These are phyloP conservation scores for Mortierella sp. DNA, from an alignment of 371 early-diverging fungal genomes.

Conservation along the genomic window DNA sequence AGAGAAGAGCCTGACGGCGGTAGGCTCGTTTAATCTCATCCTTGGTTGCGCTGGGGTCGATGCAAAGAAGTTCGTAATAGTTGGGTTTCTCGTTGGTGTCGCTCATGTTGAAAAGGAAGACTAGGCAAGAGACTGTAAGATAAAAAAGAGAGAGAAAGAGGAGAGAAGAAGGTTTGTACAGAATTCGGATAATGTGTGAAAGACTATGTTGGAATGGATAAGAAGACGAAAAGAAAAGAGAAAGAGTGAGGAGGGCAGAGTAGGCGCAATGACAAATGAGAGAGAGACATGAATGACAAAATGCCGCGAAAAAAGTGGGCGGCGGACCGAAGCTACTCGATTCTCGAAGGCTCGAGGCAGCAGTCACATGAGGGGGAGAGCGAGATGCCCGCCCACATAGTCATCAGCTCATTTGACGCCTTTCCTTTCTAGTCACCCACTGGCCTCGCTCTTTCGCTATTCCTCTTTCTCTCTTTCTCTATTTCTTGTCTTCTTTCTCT, in stretches of 20 bases:
- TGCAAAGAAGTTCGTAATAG: constrained; percentile 90
- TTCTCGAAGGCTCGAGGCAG: too few relatives aligned
- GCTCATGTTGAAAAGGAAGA: not conserved
- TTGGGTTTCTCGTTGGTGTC: constrained; percentile 80
- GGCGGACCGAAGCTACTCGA: too few relatives aligned
- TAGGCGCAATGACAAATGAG: not conserved
- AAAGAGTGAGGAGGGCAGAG: not conserved
- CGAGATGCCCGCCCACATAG: too few relatives aligned
- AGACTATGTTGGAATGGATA: not conserved
- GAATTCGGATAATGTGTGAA: not conserved
- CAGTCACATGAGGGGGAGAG: not conserved
- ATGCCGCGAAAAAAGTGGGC: not conserved
- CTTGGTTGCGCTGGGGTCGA: constrained; percentile 73
- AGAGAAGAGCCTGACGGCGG: constrained; percentile 87
- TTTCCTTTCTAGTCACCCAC: too few relatives aligned
- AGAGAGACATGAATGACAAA: not conserved
- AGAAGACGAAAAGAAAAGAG: not conserved
- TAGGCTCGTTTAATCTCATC: constrained; percentile 93
- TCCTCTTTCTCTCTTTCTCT: too few relatives aligned
- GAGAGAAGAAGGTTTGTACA: not conserved
- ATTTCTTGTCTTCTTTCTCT: too few relatives aligned
- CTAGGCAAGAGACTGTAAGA: not conserved
- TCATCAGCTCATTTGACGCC: too few relatives aligned
- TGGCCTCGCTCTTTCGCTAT: too few relatives aligned
- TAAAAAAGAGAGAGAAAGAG: not conserved